phyloP scores from a whole-genome alignment of 441 rosid species.

The Aquilaria agallochum region DNA sequence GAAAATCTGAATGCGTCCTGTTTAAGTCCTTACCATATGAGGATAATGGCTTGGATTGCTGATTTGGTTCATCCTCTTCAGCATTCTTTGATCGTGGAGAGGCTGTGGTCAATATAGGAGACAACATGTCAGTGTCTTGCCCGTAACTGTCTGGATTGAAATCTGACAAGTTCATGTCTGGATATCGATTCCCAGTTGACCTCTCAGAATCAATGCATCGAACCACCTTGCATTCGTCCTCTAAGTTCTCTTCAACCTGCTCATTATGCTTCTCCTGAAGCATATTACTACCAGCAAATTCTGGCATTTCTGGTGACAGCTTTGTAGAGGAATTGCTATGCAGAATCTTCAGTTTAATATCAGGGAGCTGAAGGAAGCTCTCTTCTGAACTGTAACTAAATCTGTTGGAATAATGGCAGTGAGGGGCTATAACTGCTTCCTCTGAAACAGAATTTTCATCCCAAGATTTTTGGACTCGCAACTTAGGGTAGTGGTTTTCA shows the following conservation, averaged over 20 bases:
- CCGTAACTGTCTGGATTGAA: constrained; percentile 20
- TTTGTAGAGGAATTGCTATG: constrained; percentile 33
- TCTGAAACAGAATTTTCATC: constrained; percentile 42
- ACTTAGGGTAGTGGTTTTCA: constrained; percentile 64
- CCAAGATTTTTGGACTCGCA: constrained; percentile 73
- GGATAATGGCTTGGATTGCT: constrained; percentile 25
- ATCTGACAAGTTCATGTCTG: constrained; percentile 25
- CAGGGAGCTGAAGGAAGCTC: constrained; percentile 48
- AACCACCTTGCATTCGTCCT: constrained; percentile 53
- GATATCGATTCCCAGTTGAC: constrained; percentile 22
- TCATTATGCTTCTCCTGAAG: constrained; percentile 34
- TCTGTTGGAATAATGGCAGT: constrained; percentile 40
- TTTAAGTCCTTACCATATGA: constrained; percentile 23
- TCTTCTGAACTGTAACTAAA: constrained; percentile 59
- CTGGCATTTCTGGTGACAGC: constrained; percentile 29
- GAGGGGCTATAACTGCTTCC: constrained; percentile 26
- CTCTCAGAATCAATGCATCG: constrained; percentile 51
- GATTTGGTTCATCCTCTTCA: constrained; percentile 32
- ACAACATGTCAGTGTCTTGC: constrained; percentile 27
- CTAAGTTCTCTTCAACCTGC: constrained; percentile 41
- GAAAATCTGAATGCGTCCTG: constrained; percentile 24
- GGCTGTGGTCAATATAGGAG: constrained; percentile 27
- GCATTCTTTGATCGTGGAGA: constrained; percentile 28
- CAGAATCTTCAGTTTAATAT: constrained; percentile 40
- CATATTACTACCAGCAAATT: constrained; percentile 23